Evolutionary conservation across 1,284 basidiomycete species (phyloP), one percentile per base, ranked within the genome.

Genomic region (Trametes pubescens): DNA sequence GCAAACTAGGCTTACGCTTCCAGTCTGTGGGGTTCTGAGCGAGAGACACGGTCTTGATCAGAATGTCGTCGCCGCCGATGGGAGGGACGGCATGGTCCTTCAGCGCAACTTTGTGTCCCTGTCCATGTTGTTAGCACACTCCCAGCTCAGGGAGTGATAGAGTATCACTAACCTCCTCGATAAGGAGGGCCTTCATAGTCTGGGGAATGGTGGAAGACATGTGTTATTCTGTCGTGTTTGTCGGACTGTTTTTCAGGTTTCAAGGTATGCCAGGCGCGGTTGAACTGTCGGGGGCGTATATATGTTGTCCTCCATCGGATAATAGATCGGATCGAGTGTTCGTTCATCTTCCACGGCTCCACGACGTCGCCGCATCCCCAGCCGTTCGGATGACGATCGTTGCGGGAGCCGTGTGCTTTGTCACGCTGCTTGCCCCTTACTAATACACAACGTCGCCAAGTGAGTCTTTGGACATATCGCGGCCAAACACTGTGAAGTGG

Each of bases 21-120:
- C 70, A 75, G 52, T 75, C 74, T 16, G 74, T 74, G 4, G 74
- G 74, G 56, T 75, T 75, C 64, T 71, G 72, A 13, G 74, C 71
- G 37, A 72, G 44, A 0, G 73, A 70, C 21, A 69, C 66, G 24
- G 59, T 71, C 58, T 70, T 69, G 48, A 75, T 61, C 44, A 75
- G 71, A 51, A 75, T 51, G 48, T 75, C 72, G 46, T 74, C 61
- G 43, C 71, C 71, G 32, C 59, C 69, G 29, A 74, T 51, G 1
- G 57, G 26, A 11, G 74, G 73, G 1, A 75, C 70, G 3, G 71
- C 72, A 21, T 69, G 65, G 26, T 73, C 71, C 52, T 72, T 57
- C 24, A 74, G 52, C 7, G 61, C 61, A 24, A 68, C 64, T 13
- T 32, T 29, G 5, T 51, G 49, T 34, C 49, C 49, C 49, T 51